Percentiles rank a stretch among this genome's conserved stretches.
These are phyloP conservation scores for Pseudogymnoascus sp. DNA, from an alignment of 2,329 filamentous ascomycete species.

Conservation along the genomic window DNA sequence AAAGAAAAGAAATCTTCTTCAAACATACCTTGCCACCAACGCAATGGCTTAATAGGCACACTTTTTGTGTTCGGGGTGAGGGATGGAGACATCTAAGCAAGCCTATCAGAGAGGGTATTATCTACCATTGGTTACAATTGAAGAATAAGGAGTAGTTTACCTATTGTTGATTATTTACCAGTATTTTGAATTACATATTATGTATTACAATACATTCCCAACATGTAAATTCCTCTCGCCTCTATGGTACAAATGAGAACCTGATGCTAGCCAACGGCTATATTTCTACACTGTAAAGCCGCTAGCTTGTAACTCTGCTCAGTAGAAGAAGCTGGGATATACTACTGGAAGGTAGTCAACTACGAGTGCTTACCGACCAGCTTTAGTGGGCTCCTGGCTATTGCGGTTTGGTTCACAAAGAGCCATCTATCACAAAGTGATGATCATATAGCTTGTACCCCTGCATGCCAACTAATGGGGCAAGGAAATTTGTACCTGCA, in stretches of 20 bases:
- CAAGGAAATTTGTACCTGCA: background rate
- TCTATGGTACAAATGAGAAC: background rate
- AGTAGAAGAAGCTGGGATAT: background rate
- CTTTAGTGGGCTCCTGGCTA: background rate
- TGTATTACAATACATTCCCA: background rate
- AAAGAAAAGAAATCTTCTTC: no score
- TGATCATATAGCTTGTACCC: background rate
- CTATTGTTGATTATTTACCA: background rate
- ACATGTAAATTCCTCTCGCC: no score
- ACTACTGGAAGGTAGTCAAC: background rate
- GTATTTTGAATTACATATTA: background rate
- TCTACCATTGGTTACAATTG: background rate
- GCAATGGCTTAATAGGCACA: background rate
- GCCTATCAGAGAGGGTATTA: background rate
- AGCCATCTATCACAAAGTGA: background rate
- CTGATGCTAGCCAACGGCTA: background rate
- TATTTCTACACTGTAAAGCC: background rate
- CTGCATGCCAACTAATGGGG: slow-evolving; percentile 3
- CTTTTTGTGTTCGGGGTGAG: background rate
- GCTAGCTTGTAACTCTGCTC: background rate
- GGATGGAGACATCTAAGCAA: background rate
- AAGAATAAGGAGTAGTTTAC: background rate
- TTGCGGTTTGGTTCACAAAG: background rate
- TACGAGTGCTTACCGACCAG: background rate
- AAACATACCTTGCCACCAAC: no score